Base-by-base conservation (phyloP, 108 stramenopile genomes). In the Cyclotella distinguenda region DNA sequence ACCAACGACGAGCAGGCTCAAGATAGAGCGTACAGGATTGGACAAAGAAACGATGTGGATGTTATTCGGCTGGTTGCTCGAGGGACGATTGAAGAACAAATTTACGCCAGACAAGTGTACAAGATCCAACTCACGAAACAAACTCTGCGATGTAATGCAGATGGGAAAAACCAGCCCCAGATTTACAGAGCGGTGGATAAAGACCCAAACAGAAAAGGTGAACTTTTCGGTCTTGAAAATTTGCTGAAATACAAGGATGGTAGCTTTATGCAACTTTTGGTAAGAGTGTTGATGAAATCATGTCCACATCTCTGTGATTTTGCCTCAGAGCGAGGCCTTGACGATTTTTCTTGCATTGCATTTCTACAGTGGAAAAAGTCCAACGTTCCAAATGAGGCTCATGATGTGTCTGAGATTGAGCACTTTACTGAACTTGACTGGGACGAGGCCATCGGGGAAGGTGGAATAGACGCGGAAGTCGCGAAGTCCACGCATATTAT, bases 11-110 rank as follows among this genome's bases (percentile, higher is more conserved):
- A 88, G 42, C 88, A 89, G 40, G 86, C 85, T 51, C 90, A 92
- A 59, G 95, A 84, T 43, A 78, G 84, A 62, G 58, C 85, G 35
- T 89, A 47, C 33, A 84, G 97, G 25, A 92, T 96, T 62, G 97
- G 97, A 13, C 97, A 98, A 78, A 77, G 66, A 49, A 72, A 83
- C 5, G 78, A 95, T 64, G 97, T 97, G 6, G 71, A 80, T 4
- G 93, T 95, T 16, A 60, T 86, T 23, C 85, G 91, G n/a, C 74
- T 93, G 4, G 86, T 95, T 44, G 65, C 90, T 16, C 72, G 83
- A 31, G 94, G 95, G n/a, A 96, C 95, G 13, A 87, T 97, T 21
- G 97, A 97, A 62, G 97, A 97, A 50, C 76, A 97, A 42, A 86
- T 79, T 51, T 98, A 98, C 65, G 84, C 92, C 33, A 67, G 97